Conservation (phyloP, 805 yeast genomes). For the Yamadazyma insecticola region DNA sequence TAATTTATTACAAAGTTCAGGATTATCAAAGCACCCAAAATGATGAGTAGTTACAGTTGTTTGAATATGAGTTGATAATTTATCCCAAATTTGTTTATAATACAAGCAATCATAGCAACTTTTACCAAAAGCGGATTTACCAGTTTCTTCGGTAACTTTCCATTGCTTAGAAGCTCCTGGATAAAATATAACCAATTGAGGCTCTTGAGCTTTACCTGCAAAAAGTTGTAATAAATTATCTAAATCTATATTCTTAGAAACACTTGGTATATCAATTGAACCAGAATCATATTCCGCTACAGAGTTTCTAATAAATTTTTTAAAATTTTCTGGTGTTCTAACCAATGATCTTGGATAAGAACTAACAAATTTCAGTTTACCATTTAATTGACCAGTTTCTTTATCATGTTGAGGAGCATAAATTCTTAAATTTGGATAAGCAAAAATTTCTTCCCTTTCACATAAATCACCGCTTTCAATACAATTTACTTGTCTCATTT, state of each 20-base stretch:
- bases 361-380: conserved; percentile 27
- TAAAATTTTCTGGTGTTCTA: conserved; percentile 46
- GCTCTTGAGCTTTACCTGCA: conserved; percentile 46
- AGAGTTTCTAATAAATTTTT: conserved; percentile 51
- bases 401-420: conserved; percentile 52
- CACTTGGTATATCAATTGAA: conserved; percentile 33
- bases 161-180: conserved; percentile 48
- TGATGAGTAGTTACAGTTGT: conserved; percentile 44
- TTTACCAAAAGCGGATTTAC: conserved; percentile 30
- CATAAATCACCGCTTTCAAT: conserved; percentile 85
- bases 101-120: conserved; percentile 47
- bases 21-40: conserved; percentile 53
- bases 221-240: conserved; percentile 44
- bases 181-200: conserved; percentile 62
- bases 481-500: conserved; percentile 80
- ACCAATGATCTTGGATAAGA: conserved; percentile 44
- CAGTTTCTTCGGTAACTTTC: conserved; percentile 23
- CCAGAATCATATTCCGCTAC: conserved; percentile 41
- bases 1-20: conserved; percentile 47
- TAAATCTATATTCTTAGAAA: conserved; percentile 35
- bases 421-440: conserved; percentile 69
- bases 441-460: conserved; percentile 52
- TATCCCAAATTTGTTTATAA: conserved; percentile 54
- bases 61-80: conserved; percentile 45
- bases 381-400: conserved; percentile 19